Percentiles rank a stretch among this genome's conserved stretches.
These are phyloP conservation scores for Pholiota conissans DNA, from an alignment of 768 basidiomycete species.

Conservation along the genomic window DNA sequence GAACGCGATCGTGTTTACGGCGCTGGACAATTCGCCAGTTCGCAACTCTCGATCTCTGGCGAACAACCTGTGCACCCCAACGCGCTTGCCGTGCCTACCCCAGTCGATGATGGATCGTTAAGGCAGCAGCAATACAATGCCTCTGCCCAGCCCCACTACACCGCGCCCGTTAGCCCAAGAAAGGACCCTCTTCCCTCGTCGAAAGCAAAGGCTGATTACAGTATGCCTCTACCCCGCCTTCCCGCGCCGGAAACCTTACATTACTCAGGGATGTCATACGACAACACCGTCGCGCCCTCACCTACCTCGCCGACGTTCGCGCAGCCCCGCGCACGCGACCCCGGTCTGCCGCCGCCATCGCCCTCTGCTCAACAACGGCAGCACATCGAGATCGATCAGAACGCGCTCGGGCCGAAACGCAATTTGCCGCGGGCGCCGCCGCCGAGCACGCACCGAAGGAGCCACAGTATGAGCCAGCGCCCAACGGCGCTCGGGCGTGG, in stretches of 20 bases:
- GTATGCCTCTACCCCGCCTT: conserved; percentile 78
- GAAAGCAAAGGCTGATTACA: conserved; percentile 63
- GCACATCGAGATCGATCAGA: conserved; percentile 33
- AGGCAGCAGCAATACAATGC: conserved; percentile 20
- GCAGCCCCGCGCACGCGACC: conserved; percentile 68
- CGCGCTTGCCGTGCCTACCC: conserved; percentile 20
- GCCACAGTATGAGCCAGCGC: conserved; percentile 81
- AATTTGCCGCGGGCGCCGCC: conserved; percentile 67
- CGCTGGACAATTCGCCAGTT: conserved; percentile 89
- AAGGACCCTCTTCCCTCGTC: conserved; percentile 27
- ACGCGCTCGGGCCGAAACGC: conserved; percentile 22
- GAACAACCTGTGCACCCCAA: conserved; percentile 15
- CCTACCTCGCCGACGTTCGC: conserved; percentile 62
- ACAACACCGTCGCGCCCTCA: conserved; percentile 53
- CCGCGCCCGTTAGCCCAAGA: conserved; percentile 21
- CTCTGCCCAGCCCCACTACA: conserved; percentile 23
- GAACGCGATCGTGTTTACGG: conserved; percentile 95
- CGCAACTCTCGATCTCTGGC: conserved; percentile 67
- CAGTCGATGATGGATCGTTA: conserved; percentile 21
- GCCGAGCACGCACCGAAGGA: conserved; percentile 76
- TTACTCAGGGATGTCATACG: conserved; percentile 82
- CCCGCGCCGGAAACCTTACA: conserved; percentile 83
- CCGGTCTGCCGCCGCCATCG: conserved; percentile 50
- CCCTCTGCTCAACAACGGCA: conserved; percentile 28
- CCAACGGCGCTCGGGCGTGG: conserved; percentile 53